phyloP scores from a whole-genome alignment of 768 basidiomycete species.

The Clitopilus hobsonii region DNA sequence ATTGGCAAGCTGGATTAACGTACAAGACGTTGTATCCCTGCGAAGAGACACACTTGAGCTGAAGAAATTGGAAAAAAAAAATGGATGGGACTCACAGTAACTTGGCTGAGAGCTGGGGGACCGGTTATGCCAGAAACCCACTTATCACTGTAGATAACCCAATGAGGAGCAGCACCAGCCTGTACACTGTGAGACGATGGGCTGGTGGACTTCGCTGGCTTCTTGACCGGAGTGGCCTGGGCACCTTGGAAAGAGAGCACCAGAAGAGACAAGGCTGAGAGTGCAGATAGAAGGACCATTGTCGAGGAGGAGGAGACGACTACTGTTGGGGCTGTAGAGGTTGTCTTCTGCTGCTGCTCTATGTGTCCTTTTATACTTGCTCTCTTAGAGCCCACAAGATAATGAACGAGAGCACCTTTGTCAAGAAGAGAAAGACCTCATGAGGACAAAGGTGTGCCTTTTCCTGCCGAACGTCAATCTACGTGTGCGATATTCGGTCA shows the following conservation, averaged over 20 bases:
- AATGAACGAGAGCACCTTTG: background rate
- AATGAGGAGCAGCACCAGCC: conserved; percentile 27
- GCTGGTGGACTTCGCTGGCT: conserved; percentile 8
- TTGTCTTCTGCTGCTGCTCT: background rate
- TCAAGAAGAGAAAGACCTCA: background rate
- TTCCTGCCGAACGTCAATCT: background rate
- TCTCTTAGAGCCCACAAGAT: background rate
- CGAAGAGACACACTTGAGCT: background rate
- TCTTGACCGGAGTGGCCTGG: conserved; percentile 3
- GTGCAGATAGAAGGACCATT: background rate
- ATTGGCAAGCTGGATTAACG: background rate
- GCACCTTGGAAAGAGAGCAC: background rate
- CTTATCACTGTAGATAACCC: conserved; percentile 34
- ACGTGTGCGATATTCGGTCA: background rate
- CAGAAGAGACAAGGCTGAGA: background rate
- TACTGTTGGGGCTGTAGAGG: background rate
- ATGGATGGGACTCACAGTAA: conserved; percentile 19
- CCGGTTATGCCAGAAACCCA: conserved; percentile 32
- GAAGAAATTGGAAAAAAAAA: background rate
- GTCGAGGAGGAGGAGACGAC: background rate
- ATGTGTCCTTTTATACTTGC: background rate
- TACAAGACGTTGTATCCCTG: conserved; percentile 27
- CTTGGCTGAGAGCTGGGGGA: conserved; percentile 25
- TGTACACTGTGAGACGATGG: conserved; percentile 7
- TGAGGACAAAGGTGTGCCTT: background rate